Conservation (phyloP, 306 rosid species). For the Dryas alaskensis region DNA sequence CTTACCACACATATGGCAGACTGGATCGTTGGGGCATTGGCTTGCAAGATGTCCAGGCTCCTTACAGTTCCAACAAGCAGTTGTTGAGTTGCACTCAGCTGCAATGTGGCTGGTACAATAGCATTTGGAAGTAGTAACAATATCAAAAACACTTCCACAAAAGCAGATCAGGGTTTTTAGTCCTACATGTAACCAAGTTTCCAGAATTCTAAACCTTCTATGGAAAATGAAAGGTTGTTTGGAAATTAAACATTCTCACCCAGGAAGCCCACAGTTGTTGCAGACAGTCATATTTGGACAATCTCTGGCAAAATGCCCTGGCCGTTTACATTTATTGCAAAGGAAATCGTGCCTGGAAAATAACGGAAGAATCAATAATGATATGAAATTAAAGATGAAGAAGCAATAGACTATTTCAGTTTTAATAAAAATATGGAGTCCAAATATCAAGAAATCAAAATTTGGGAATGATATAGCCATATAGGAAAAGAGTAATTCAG, state of each 20-base stretch:
- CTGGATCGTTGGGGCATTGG: constrained; percentile 24
- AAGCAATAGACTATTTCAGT: background rate
- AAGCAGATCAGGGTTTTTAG: background rate
- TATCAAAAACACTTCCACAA: background rate
- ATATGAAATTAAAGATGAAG: background rate
- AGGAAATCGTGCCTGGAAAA: constrained; percentile 24
- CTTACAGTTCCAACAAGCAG: constrained; percentile 32
- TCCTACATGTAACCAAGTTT: background rate
- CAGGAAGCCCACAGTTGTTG: constrained; percentile 32
- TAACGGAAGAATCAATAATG: background rate
- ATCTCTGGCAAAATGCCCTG: constrained; percentile 33
- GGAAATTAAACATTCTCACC: constrained; percentile 19
- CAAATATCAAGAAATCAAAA: background rate
- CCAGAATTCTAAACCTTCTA: background rate
- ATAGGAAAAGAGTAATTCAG: background rate
- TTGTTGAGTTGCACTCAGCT: constrained; percentile 22
- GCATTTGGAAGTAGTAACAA: background rate
- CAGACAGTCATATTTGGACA: constrained; percentile 25
- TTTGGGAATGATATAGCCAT: background rate
- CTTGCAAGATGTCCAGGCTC: constrained; percentile 28
- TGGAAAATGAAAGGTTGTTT: background rate
- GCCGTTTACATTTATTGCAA: constrained; percentile 28
- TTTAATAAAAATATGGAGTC: background rate
- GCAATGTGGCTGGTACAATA: constrained; percentile 26
- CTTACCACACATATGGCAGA: constrained; percentile 26